phyloP scores from a whole-genome alignment of 495 filamentous ascomycete genomes.

The Penicillium egyptiacum region DNA sequence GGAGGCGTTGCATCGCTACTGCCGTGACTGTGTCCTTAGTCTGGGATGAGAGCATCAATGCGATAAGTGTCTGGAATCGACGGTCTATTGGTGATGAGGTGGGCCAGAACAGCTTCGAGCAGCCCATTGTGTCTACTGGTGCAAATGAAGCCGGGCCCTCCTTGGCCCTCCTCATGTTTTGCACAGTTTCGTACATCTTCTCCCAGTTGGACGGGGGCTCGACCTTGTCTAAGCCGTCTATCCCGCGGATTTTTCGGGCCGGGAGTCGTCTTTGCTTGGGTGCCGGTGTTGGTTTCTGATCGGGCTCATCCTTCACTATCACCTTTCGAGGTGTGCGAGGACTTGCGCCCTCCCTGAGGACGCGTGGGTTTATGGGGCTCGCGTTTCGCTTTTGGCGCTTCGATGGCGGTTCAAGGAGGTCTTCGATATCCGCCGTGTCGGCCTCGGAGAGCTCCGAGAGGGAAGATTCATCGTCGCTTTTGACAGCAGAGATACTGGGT shows the following conservation, averaged over 20 bases:
- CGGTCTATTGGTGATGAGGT: constrained; percentile 54
- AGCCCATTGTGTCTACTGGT: constrained; percentile 98
- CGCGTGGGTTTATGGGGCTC: constrained; percentile 6
- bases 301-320: constrained; percentile 28
- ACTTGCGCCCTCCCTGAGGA: constrained; percentile 17
- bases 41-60: constrained; percentile 94
- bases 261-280: constrained; percentile 56
- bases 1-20: constrained; percentile 75
- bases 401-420: constrained; percentile 47
- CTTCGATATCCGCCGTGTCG: constrained; percentile 61
- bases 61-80: constrained; percentile 87
- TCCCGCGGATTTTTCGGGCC: constrained; percentile 60
- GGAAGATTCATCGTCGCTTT: constrained; percentile 40
- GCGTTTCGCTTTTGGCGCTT: constrained; percentile 55
- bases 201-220: constrained; percentile 82
- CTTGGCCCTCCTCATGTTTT: constrained; percentile 70
- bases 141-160: constrained; percentile 38
- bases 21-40: constrained; percentile 96
- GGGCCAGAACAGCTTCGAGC: constrained; percentile 65
- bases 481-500: constrained; percentile 6
- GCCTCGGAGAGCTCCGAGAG: constrained; percentile 48
- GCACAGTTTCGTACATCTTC: constrained; percentile 72
- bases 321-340: constrained; percentile 18
- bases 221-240: constrained; percentile 54
- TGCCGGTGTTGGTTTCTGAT: constrained; percentile 28